Base-by-base conservation (phyloP, 306 rosid species). In the Prunus mongolica region DNA sequence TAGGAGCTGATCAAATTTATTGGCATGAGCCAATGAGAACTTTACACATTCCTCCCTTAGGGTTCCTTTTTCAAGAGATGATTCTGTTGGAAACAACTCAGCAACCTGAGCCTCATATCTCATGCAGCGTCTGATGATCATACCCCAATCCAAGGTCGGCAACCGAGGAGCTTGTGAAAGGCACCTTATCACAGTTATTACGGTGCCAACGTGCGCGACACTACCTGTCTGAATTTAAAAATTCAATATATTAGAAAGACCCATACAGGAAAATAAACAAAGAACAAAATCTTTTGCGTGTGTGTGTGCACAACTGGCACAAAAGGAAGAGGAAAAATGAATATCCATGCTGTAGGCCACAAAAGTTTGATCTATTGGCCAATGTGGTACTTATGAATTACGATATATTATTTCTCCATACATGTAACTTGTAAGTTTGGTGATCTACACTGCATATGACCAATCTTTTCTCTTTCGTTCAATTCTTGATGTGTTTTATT, bases 141-240 rank as follows among this genome's bases (percentile, higher is more conserved):
- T 87, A 68, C 96, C 97, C 98, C 98, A 95, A 69, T 95, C 93
- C 82, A 95, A 77, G 79, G 80, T 73, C 18, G 97, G 98, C 88
- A 95, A 84, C 81, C 97, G 87, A 79, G 97, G 96, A 83, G 97
- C 96, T 86, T 86, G 84, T 77, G 96, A 85, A 77, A 95, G 97
- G 84, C 98, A 95, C 86, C 97, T 85, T 64, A 95, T 71, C 63
- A 80, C 82, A 32, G 95, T 78, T 68, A 65, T 78, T 49, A 89
- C 85, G 18, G 81, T 82, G 83, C 75, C 77, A 63, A 86, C 74
- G 49, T 76, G 81, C 61, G 80, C 41, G 51, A 41, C 58, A 45
- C 79, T 56, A 64, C 86, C 90, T 54, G 84, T 80, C 96, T 89
- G 89, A 75, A 86, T 41, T 65, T 77, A 71, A 66, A 12, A 75